A percentile compares a stretch with the other conserved stretches of the same genome.
These are phyloP conservation scores for Endothia cerciana DNA, from an alignment of 2,329 filamentous ascomycete genomes.

Conservation along the genomic window DNA sequence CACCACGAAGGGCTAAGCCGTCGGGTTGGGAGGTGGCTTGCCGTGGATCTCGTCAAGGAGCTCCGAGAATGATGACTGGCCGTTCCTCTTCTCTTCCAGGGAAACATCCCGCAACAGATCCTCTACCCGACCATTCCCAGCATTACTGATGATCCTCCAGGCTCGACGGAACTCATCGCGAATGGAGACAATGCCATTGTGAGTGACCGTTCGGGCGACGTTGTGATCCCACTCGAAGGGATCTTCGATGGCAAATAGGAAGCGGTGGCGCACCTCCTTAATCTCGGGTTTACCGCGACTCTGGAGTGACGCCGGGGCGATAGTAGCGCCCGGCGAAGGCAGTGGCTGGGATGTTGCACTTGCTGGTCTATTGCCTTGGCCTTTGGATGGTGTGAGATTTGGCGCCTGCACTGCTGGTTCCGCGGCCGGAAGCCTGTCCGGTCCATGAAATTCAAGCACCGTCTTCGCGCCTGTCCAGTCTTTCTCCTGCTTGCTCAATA, in stretches of 20 bases:
- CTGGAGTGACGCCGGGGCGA: constrained; percentile 6
- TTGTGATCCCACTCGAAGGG: constrained; percentile 90
- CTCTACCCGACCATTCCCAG: constrained; percentile 51
- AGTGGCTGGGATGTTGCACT: neutral
- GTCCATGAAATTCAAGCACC: constrained; percentile 56
- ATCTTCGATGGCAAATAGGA: constrained; percentile 88
- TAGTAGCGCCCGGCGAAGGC: neutral
- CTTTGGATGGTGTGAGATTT: constrained; percentile 16
- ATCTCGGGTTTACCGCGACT: constrained; percentile 41
- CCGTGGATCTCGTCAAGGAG: constrained; percentile 49
- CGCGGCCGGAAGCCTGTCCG: constrained; percentile 34
- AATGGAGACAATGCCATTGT: constrained; percentile 79
- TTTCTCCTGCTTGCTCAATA: constrained; percentile 75
- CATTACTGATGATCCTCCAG: constrained; percentile 68
- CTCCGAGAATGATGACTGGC: constrained; percentile 38
- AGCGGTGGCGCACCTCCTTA: constrained; percentile 77
- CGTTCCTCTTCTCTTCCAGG: constrained; percentile 37
- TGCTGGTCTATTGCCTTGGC: neutral
- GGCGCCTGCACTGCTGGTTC: constrained; percentile 29
- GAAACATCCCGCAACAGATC: constrained; percentile 58
- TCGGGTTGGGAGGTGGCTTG: neutral
- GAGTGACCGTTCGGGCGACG: constrained; percentile 82
- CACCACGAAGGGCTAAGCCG: neutral
- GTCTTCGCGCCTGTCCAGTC: constrained; percentile 87
- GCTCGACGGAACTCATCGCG: constrained; percentile 83